Evolutionary conservation across 441 rosid species (phyloP).

Genomic region (Caryocar brasiliense): DNA sequence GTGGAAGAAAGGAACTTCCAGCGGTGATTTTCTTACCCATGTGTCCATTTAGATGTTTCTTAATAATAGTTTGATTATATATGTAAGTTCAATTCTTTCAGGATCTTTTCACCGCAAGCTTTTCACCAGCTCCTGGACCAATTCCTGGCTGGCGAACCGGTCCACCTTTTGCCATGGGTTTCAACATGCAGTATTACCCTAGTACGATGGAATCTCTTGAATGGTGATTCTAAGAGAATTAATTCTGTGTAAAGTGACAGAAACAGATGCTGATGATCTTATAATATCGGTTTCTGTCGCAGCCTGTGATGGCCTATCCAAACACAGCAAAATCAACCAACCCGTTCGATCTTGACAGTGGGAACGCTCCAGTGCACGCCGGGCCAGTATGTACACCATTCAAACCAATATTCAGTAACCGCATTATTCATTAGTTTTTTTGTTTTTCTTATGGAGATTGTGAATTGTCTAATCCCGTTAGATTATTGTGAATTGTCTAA

Average conservation of each 20-base stretch:
- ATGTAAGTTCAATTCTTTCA: conserved; percentile 22
- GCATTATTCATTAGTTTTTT: not conserved
- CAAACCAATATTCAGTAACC: not conserved
- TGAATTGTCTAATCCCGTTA: not conserved
- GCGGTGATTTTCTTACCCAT: conserved; percentile 27
- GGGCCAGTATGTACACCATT: conserved; percentile 27
- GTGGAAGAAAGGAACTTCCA: conserved; percentile 63
- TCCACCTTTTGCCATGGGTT: conserved; percentile 41
- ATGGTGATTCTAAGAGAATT: not conserved
- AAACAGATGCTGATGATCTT: not conserved
- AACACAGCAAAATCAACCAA: conserved; percentile 38
- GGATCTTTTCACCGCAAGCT: conserved; percentile 67
- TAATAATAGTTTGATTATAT: conserved; percentile 1
- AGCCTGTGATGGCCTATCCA: conserved; percentile 30
- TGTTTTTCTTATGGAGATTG: not conserved
- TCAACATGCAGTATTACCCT: conserved; percentile 42
- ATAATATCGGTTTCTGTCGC: conserved; percentile 8
- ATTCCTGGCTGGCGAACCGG: conserved; percentile 40
- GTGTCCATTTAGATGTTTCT: not conserved
- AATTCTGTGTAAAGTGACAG: not conserved
- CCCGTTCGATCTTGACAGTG: conserved; percentile 51
- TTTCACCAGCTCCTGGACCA: conserved; percentile 27
- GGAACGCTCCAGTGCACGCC: conserved; percentile 26
- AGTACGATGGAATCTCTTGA: conserved; percentile 35
- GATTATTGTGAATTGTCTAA: too few species aligned